Evolutionary conservation across 1,284 basidiomycete genomes (phyloP).

Genomic region (Irpex lacteus): DNA sequence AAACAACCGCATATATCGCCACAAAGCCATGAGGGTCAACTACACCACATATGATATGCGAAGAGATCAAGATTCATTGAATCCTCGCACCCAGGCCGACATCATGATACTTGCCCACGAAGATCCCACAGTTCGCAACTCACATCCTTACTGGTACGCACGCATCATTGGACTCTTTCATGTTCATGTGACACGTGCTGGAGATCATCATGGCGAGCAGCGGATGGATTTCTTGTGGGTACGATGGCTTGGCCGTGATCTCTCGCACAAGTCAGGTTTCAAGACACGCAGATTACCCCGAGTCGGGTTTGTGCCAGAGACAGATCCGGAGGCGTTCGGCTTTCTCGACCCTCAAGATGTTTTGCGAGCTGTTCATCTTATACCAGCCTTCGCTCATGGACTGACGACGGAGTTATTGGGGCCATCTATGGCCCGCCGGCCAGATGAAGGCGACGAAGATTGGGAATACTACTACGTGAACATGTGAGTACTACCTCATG

Average conservation of each 20-base stretch:
- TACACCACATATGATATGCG: slow-evolving; percentile 44
- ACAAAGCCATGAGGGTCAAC: slow-evolving; percentile 33
- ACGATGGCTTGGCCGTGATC: slow-evolving; percentile 22
- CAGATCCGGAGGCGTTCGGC: slow-evolving; percentile 16
- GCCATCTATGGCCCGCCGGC: neutral
- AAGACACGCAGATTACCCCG: slow-evolving; percentile 9
- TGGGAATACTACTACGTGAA: slow-evolving; percentile 19
- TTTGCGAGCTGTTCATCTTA: slow-evolving; percentile 22
- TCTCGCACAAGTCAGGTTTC: slow-evolving; percentile 4
- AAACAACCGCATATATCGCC: slow-evolving; percentile 28
- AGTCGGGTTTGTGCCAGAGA: slow-evolving; percentile 9
- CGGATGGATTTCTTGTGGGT: slow-evolving; percentile 26
- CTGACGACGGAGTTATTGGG: slow-evolving; percentile 10
- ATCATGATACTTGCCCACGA: slow-evolving; percentile 34
- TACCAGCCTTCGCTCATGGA: slow-evolving; percentile 21
- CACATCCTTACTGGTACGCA: slow-evolving; percentile 30
- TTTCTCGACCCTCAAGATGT: slow-evolving; percentile 25
- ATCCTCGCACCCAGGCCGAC: slow-evolving; percentile 30
- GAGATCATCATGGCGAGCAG: neutral
- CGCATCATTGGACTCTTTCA: slow-evolving; percentile 32
- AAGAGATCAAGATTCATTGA: slow-evolving; percentile 37
- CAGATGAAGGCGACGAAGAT: slow-evolving; percentile 10
- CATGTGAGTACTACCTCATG: slow-evolving; percentile 13
- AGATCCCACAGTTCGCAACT: slow-evolving; percentile 4
- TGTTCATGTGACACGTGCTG: slow-evolving; percentile 12